A percentile compares a stretch with the other conserved stretches of the same genome.
Evolutionary conservation across 768 basidiomycete genomes (phyloP).

Genomic region (Punctularia strigosozonata): DNA sequence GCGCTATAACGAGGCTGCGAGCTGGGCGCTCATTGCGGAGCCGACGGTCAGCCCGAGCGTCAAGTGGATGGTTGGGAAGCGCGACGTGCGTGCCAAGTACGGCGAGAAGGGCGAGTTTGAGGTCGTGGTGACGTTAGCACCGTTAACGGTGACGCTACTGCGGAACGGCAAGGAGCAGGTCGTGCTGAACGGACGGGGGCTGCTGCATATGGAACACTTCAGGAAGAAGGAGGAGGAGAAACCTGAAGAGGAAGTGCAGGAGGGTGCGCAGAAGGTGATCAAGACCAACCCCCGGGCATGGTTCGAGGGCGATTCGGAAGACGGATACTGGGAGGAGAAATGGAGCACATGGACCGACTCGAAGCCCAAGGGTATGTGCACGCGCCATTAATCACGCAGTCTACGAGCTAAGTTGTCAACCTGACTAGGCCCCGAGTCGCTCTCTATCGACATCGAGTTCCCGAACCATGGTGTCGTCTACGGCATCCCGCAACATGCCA

Average conservation of each 20-base stretch:
- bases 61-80: conserved; percentile 56
- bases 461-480: conserved; percentile 86
- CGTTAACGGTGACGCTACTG: conserved; percentile 62
- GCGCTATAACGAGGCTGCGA: conserved; percentile 85
- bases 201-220: conserved; percentile 98
- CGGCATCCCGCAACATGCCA: conserved; percentile 95
- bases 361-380: conserved; percentile 79
- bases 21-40: conserved; percentile 75
- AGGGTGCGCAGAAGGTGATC: conserved; percentile 37
- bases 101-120: conserved; percentile 53
- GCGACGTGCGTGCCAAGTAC: conserved; percentile 51
- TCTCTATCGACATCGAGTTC: conserved; percentile 88
- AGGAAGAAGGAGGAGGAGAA: conserved; percentile 46
- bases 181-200: conserved; percentile 77
- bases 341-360: conserved; percentile 83
- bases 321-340: conserved; percentile 82
- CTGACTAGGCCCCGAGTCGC: conserved; percentile 76
- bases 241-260: conserved; percentile 26
- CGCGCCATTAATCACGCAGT: neutral
- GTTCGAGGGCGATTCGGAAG: conserved; percentile 85
- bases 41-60: conserved; percentile 51
- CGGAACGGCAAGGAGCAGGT: conserved; percentile 74
- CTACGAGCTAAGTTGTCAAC: neutral
- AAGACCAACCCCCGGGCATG: conserved; percentile 47
- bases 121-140: conserved; percentile 61